Conservation (phyloP, 225 moss, liverwort and hornwort genomes). For the Physcomitrellopsis africana region DNA sequence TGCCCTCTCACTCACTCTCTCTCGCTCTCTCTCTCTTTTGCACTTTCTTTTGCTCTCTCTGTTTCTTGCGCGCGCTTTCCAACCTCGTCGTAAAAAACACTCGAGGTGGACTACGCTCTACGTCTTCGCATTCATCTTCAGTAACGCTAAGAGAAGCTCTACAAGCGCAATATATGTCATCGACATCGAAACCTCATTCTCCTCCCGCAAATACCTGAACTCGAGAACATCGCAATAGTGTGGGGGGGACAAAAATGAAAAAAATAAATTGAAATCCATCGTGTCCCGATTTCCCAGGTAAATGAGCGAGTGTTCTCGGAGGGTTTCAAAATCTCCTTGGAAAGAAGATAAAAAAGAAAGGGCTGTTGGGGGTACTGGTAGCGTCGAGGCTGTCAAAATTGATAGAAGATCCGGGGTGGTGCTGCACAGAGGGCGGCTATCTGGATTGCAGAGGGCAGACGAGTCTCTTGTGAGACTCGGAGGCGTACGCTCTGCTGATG, state of each 20-base stretch:
- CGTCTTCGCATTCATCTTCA: background rate
- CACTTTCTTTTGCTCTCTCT: background rate
- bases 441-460: constrained; percentile 23
- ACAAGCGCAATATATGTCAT: background rate
- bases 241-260: too few species aligned
- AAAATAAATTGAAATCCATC: too few species aligned
- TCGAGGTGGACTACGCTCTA: background rate
- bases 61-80: constrained; percentile 2
- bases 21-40: background rate
- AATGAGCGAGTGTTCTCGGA: background rate
- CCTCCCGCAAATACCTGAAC: too few species aligned
- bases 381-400: constrained; percentile 25
- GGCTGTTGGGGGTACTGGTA: background rate
- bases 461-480: constrained; percentile 35
- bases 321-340: background rate
- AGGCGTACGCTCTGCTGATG: constrained; percentile 41
- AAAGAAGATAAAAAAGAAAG: background rate
- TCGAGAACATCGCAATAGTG: too few species aligned
- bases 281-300: too few species aligned
- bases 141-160: background rate
- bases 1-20: background rate
- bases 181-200: too few species aligned
- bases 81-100: background rate
- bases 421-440: background rate
- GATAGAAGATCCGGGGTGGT: background rate